phyloP scores from a whole-genome alignment of 768 basidiomycete species.

The Cystoderma amianthinum region DNA sequence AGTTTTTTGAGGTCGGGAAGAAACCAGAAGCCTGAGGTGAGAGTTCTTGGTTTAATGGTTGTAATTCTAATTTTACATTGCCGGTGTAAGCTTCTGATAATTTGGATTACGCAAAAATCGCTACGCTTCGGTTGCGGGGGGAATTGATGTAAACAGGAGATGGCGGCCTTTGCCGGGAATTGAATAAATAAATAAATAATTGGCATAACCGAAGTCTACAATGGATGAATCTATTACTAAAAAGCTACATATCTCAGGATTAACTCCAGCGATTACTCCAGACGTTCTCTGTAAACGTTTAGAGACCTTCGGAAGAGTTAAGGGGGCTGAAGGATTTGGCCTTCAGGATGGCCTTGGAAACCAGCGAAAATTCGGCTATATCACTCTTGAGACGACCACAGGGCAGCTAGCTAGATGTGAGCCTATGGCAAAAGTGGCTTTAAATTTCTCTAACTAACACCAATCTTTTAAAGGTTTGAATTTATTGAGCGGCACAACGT shows the following conservation, averaged over 20 bases:
- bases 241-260: conserved; percentile 68
- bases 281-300: conserved; percentile 54
- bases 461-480: conserved; percentile 56
- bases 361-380: conserved; percentile 66
- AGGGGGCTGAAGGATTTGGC: conserved; percentile 65
- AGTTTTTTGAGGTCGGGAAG: no score
- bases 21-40: no score
- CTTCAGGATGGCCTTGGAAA: conserved; percentile 55
- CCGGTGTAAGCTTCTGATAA: no score
- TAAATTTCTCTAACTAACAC: conserved; percentile 3
- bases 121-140: no score
- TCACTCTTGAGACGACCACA: conserved; percentile 61
- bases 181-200: no score
- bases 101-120: no score
- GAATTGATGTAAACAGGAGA: no score
- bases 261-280: conserved; percentile 57
- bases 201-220: no score
- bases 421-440: conserved; percentile 12
- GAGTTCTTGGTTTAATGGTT: no score
- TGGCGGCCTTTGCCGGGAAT: no score
- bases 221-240: conserved; percentile 21
- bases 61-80: no score
- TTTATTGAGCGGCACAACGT: conserved; percentile 71
- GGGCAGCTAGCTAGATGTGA: conserved; percentile 59
- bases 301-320: conserved; percentile 62